Percentiles rank a stretch among this genome's conserved stretches.
Conservation (phyloP, 176 grass and related monocot genomes). For the Musa acuminata region DNA sequence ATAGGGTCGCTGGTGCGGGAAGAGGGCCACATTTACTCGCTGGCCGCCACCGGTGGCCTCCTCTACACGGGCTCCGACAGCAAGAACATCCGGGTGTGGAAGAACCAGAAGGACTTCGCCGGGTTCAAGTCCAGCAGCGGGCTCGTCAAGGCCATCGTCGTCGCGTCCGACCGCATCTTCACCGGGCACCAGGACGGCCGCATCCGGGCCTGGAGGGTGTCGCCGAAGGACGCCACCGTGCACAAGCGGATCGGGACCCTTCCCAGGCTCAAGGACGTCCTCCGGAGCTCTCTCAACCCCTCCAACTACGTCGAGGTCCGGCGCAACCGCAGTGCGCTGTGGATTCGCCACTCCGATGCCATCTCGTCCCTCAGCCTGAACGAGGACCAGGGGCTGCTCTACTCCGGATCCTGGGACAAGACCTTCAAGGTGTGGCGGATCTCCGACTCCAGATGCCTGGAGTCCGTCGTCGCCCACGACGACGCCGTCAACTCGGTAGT, state of each 20-base stretch:
- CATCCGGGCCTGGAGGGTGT: constrained; percentile 75
- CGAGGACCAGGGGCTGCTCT: constrained; percentile 52
- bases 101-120: constrained; percentile 83
- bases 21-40: constrained; percentile 91
- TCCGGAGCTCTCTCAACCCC: constrained; percentile 74
- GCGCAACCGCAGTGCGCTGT: constrained; percentile 59
- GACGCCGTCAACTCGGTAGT: constrained; percentile 84
- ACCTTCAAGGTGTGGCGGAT: constrained; percentile 99
- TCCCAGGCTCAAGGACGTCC: constrained; percentile 75
- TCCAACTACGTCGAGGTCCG: constrained; percentile 92
- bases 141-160: constrained; percentile 90
- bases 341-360: constrained; percentile 92
- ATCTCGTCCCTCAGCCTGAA: constrained; percentile 70
- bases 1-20: constrained; percentile 66
- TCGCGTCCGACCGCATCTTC: constrained; percentile 79
- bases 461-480: constrained; percentile 86
- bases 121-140: constrained; percentile 98
- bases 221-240: constrained; percentile 54
- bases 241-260: constrained; percentile 89
- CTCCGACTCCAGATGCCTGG: constrained; percentile 80
- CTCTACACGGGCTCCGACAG: constrained; percentile 95
- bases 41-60: constrained; percentile 51
- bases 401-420: constrained; percentile 93
- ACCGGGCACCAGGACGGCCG: constrained; percentile 96
- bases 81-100: constrained; percentile 98